Base-by-base conservation (phyloP, 2,329 filamentous ascomycete species). In the Penicillium sp. region DNA sequence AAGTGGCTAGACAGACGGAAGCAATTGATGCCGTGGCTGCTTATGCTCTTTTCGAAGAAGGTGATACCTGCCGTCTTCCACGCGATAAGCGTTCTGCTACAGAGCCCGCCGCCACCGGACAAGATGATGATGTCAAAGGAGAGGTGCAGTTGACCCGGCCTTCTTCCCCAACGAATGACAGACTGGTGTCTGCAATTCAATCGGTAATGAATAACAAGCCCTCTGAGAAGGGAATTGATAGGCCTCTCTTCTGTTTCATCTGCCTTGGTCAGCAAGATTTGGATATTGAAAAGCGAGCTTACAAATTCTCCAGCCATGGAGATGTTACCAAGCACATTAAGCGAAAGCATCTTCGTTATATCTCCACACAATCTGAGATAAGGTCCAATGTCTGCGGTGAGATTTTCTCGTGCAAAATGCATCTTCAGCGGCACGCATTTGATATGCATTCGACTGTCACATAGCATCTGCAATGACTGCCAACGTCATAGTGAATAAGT, bases 1-100 rank as follows among this genome's bases (percentile, higher is more conserved):
- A 60, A 45, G 48, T 58, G 46, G 45, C 11, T 47, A 45, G 53
- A 29, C 52, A 52, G 37, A 65, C 59, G 25, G 50, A 54, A 40
- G 55, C 58, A 37, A 64, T 66, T 39, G 45, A 65, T 56, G 48
- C 49, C 32, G 11, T 41, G 4, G 13, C 39, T 11, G 13, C 39
- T 33, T 41, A 41, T 9, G 28, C 7, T 41, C 5, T 29, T 11
- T 41, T 41, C 24, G 4, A 41, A 7, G 39, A 41, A 12, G 39
- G 39, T 32, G 32, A 18, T 7, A 41, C 4, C 7, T 29, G 4
- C 28, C 28, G 28, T 41, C 32, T 41, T 3, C 39, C 8, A 18
- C 13, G 25, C 12, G 32, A 41, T 5, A 41, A 41, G 32, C 5
- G 39, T n/a, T n/a, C n/a, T n/a, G n/a, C n/a, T n/a, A n/a, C n/a